phyloP scores from a whole-genome alignment of 257 asterid genomes.

The Anisodus tanguticus region DNA sequence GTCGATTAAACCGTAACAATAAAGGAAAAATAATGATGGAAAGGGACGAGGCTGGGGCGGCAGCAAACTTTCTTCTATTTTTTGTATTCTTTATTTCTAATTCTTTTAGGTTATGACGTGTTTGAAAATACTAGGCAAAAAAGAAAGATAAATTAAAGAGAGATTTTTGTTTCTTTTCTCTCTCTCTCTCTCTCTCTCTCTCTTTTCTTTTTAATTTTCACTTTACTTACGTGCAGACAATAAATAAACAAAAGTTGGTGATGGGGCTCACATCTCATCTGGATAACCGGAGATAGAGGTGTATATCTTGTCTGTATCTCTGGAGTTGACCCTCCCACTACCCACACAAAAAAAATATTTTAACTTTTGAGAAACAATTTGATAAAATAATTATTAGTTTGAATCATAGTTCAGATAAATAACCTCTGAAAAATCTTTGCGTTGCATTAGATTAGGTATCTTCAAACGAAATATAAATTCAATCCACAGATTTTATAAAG shows the following conservation, averaged over 20 bases:
- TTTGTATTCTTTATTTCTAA: no score
- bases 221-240: background rate
- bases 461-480: no score
- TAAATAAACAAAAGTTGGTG: background rate
- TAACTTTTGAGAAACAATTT: background rate
- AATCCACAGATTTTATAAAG: background rate
- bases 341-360: no score
- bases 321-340: background rate
- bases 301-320: background rate
- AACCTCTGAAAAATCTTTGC: background rate
- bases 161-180: no score
- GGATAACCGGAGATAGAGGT: background rate
- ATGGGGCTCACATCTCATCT: slow-evolving; percentile 15
- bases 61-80: no score
- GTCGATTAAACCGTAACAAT: no score
- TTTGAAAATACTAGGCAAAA: no score
- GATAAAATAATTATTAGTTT: no score
- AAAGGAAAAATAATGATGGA: no score
- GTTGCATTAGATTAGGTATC: background rate
- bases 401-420: background rate
- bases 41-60: no score
- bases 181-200: background rate
- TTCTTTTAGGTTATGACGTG: no score
- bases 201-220: background rate
- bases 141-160: no score